Evolutionary conservation across 2,329 filamentous ascomycete species (phyloP).

Genomic region (Clonostachys chloroleuca): DNA sequence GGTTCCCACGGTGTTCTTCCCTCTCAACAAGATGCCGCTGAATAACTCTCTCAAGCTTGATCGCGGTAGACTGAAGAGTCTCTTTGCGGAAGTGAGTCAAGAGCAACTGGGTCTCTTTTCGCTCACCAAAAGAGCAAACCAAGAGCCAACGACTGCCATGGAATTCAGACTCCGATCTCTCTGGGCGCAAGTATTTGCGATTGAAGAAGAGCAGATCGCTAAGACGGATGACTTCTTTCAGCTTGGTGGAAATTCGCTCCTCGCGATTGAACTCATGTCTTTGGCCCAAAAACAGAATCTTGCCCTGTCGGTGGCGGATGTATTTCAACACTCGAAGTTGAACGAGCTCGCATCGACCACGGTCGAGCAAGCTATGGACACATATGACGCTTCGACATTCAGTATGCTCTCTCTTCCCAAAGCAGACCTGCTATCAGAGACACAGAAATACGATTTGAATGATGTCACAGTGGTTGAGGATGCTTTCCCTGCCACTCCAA

Average conservation of each 20-base stretch:
- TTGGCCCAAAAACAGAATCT: constrained; percentile 31
- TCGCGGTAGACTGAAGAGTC: constrained; percentile 2
- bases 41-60: constrained; percentile 8
- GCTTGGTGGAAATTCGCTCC: constrained; percentile 40
- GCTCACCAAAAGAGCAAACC: neutral
- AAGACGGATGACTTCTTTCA: constrained; percentile 40
- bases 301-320: constrained; percentile 34
- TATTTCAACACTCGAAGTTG: constrained; percentile 32
- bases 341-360: too few species aligned
- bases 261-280: constrained; percentile 40
- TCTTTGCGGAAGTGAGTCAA: neutral
- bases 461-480: constrained; percentile 7
- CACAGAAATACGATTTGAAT: neutral
- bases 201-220: constrained; percentile 2
- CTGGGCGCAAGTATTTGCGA: constrained; percentile 1
- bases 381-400: too few species aligned
- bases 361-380: too few species aligned
- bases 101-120: neutral
- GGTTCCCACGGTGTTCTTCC: constrained; percentile 4
- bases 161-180: constrained; percentile 6
- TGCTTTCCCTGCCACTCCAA: constrained; percentile 6
- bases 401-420: too few species aligned
- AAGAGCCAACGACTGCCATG: neutral
- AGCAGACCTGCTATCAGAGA: too few species aligned
- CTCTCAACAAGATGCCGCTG: constrained; percentile 6